Evolutionary conservation across 306 rosid genomes (phyloP), one percentile per base, ranked within the genome.

Genomic region (Cucumis melo): DNA sequence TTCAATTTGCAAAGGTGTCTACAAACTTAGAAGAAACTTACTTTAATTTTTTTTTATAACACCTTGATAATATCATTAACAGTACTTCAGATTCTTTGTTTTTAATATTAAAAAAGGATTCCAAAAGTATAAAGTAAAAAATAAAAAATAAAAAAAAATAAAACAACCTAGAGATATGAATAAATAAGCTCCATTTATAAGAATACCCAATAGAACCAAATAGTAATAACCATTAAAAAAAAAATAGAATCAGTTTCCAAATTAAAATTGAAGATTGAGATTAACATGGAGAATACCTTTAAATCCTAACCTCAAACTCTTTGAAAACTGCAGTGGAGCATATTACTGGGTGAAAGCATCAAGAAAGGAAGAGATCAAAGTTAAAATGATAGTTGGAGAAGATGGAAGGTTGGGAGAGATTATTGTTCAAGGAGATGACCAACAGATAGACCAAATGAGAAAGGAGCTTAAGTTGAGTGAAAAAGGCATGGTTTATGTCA

Each of bases 401-500:
- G 91, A 91, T 5, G 87, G 90, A 50, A 78, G 57, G 13, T 57
- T 81, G 12, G 82, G 89, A 7, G 98, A 93, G 87, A 76, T 93
- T 19, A 6, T 85, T 15, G 98, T 91, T 74, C 91, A 87, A 84
- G 98, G 96, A 55, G 96, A 92, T 64, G 96, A 92, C 76, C 98
- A 92, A 80, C 98, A 92, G 75, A 93, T 90, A 0, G 94, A 90
- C 77, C 96, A 89, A 75, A 80, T 87, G 92, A 82, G 98, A 48
- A 89, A 85, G 86, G 94, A 92, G 56, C 94, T 92, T 56, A 82
- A 81, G 78, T 82, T 87, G 15, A 90, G 88, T 50, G 93, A 90
- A 74, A 92, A 92, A 34, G 98, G 96, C 27, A 88, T 90, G 95
- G 98, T 87, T 34, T 92, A 87, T 67, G 95, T 89, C 36, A 90